phyloP scores from a whole-genome alignment of 2,329 filamentous ascomycete species.

The Calonectria pauciramosa region DNA sequence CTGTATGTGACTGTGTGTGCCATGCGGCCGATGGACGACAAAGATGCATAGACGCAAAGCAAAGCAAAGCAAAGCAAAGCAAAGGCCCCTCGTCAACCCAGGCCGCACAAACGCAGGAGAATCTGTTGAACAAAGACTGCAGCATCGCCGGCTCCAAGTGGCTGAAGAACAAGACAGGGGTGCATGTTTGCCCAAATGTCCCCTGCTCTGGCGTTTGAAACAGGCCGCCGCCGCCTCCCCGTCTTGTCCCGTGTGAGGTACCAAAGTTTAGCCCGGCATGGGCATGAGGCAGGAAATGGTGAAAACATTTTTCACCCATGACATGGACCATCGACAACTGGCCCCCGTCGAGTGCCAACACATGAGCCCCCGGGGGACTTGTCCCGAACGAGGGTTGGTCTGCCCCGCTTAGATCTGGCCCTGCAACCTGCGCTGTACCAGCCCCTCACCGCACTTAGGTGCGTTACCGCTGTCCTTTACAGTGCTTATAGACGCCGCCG shows the following conservation, averaged over 20 bases:
- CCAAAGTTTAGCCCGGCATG: constrained; percentile 6
- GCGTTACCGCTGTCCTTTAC: background rate
- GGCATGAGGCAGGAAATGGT: background rate
- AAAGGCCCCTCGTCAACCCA: background rate
- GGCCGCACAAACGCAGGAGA: background rate
- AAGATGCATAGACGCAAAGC: background rate
- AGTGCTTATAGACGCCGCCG: constrained; percentile 6
- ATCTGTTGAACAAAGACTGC: background rate
- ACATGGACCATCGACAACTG: constrained; percentile 9
- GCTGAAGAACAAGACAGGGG: background rate
- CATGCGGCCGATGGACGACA: background rate
- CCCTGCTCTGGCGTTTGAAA: background rate
- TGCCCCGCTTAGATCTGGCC: constrained; percentile 5
- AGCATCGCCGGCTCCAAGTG: background rate
- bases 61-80: background rate
- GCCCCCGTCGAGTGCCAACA: background rate
- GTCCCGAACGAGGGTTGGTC: background rate
- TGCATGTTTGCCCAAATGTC: background rate
- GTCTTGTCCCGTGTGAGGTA: background rate
- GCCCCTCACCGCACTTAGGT: constrained; percentile 2
- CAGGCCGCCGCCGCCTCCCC: background rate
- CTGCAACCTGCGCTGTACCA: constrained; percentile 4
- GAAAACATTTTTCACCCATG: constrained; percentile 15
- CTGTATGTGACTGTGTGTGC: background rate
- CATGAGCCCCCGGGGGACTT: background rate